Evolutionary conservation across 192 early-diverging fungal genomes (phyloP).

Genomic region (Podila epicladia): DNA sequence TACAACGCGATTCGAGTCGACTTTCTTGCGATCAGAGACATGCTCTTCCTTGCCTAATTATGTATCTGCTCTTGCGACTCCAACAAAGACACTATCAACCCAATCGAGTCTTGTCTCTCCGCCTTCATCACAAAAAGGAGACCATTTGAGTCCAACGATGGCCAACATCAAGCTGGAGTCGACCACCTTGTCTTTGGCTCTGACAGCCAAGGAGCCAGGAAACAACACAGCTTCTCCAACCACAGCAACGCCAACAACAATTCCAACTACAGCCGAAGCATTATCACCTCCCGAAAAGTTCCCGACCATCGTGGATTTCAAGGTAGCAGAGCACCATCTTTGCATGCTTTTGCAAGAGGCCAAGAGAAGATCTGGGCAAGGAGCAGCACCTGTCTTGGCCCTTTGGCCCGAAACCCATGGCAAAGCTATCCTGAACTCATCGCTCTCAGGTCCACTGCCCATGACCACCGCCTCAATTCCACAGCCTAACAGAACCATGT

Average conservation of each 20-base stretch:
- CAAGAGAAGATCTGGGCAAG: slow-evolving; percentile 23
- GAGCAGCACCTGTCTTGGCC: slow-evolving; percentile 20
- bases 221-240: background rate
- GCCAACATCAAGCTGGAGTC: background rate
- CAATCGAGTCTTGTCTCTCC: background rate
- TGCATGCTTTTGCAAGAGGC: slow-evolving; percentile 41
- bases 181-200: background rate
- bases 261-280: background rate
- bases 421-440: slow-evolving; percentile 27
- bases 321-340: slow-evolving; percentile 27
- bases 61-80: background rate
- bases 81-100: background rate
- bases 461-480: slow-evolving; percentile 19
- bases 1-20: background rate
- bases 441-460: slow-evolving; percentile 11
- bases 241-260: background rate
- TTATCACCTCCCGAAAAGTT: background rate
- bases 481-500: slow-evolving; percentile 13
- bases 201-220: background rate
- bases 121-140: background rate
- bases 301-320: slow-evolving; percentile 11
- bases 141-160: background rate
- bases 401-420: slow-evolving; percentile 21
- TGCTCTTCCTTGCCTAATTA: slow-evolving; percentile 16
- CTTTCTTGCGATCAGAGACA: slow-evolving; percentile 17